Evolutionary conservation across 2,329 filamentous ascomycete genomes (phyloP), one percentile per base, ranked within the genome.

Genomic region (Microsporum canis): DNA sequence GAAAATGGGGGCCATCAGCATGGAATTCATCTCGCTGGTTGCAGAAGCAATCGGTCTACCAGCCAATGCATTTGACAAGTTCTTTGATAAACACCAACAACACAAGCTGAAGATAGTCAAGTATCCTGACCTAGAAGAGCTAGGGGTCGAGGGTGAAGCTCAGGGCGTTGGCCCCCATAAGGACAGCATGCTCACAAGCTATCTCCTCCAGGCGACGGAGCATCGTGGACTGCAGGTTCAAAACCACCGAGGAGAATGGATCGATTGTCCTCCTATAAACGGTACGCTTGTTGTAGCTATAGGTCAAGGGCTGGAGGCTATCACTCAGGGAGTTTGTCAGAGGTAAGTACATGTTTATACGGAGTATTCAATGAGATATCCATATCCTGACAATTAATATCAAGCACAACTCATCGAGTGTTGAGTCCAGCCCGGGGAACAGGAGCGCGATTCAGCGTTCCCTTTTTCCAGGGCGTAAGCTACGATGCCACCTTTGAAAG

Each of bases 61-160:
- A 0, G 64, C 79, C 0, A 75, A 80, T 58, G 88, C 90, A 0
- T 95, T 95, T 72, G 77, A 84, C 70, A 84, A 82, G 68, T 95
- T 91, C 78, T 92, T 92, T 74, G 88, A 91, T 71, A 67, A 68
- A 0, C 74, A 80, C 47, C 80, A 78, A 77, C 89, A 94, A 76
- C 89, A 95, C 77, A 95, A 95, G 78, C 80, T 95, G 68, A 95
- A 95, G 77, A 86, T 95, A 63, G 86, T 95, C 63, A 89, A 88
- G 76, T 95, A 94, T 70, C 90, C 90, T 0, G 89, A 94, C 70
- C 73, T 82, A 10, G 73, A 76, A n/a, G 80, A 84, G 71, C 75
- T 88, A 1, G 82, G 80, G 0, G 71, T 79, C 3, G 75, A 68
- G 27, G 75, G 71, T 61, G 76, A 77, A 60, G 75, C 73, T 0